Conservation (phyloP, 495 filamentous ascomycete genomes). For the Trichoderma gamsii region DNA sequence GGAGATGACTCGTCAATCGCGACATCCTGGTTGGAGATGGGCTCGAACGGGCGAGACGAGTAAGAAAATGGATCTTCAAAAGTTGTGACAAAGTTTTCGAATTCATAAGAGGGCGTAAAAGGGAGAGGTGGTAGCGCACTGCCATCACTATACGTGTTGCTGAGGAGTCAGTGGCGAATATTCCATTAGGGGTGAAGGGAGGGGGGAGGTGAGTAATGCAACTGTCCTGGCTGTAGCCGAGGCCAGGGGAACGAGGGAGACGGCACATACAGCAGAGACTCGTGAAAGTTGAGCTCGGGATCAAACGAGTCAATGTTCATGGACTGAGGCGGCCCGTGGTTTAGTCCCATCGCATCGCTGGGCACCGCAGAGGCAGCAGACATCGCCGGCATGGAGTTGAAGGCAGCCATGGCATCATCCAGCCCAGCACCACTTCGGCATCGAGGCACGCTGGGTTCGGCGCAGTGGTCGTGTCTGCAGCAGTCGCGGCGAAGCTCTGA, state of each 20-base stretch:
- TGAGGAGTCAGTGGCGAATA: constrained; percentile 15
- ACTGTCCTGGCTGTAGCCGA: background rate
- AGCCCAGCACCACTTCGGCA: constrained; percentile 7
- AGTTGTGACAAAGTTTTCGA: constrained; percentile 48
- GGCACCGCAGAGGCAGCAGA: constrained; percentile 29
- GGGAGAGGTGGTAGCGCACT: constrained; percentile 39
- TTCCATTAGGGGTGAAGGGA: background rate
- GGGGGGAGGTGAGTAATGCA: background rate
- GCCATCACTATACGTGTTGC: constrained; percentile 31
- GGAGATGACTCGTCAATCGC: constrained; percentile 35
- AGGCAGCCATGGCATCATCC: constrained; percentile 45
- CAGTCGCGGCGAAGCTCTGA: background rate
- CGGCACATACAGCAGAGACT: constrained; percentile 38
- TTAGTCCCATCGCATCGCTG: constrained; percentile 36
- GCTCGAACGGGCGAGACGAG: constrained; percentile 45
- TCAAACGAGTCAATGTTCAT: constrained; percentile 39
- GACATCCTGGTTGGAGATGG: constrained; percentile 33
- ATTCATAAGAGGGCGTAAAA: constrained; percentile 51
- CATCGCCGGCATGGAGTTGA: constrained; percentile 42
- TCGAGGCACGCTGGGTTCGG: background rate
- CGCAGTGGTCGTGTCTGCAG: background rate
- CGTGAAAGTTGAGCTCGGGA: constrained; percentile 40
- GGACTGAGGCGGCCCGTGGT: constrained; percentile 19
- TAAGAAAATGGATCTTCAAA: constrained; percentile 67
- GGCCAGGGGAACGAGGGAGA: background rate